Conservation (phyloP, 2,329 filamentous ascomycete genomes). For the Fusarium redolens region DNA sequence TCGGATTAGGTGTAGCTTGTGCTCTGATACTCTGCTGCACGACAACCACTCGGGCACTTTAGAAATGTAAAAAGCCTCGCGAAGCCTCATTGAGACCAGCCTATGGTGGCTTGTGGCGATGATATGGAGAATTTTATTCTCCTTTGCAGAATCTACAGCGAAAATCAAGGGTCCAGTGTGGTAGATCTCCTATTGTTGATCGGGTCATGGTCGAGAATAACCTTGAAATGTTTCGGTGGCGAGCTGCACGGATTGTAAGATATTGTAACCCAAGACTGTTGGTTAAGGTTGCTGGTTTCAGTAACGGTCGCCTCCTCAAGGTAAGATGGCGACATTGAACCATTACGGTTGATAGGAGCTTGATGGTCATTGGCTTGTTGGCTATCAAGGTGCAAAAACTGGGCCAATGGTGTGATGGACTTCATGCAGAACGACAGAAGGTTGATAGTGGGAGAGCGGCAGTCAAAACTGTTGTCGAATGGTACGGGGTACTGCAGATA, state of each 20-base stretch:
- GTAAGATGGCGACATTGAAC: constrained; percentile 25
- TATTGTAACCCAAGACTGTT: constrained; percentile 13
- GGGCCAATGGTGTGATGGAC: constrained; percentile 36
- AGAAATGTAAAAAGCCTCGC: background rate
- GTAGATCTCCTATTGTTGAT: constrained; percentile 33
- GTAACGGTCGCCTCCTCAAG: constrained; percentile 40
- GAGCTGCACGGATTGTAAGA: constrained; percentile 16
- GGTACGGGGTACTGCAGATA: constrained; percentile 23
- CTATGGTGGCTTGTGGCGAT: constrained; percentile 24
- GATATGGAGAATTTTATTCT: constrained; percentile 13
- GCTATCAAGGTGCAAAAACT: constrained; percentile 30
- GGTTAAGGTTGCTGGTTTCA: constrained; percentile 12
- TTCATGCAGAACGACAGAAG: constrained; percentile 20
- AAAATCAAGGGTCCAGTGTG: constrained; percentile 28
- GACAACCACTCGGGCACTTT: constrained; percentile 4
- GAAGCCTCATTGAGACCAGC: background rate
- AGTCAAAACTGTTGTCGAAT: constrained; percentile 21
- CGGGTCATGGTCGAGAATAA: constrained; percentile 7
- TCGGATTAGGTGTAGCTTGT: constrained; percentile 1
- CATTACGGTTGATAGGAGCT: constrained; percentile 24
- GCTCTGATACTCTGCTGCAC: background rate
- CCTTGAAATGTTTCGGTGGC: constrained; percentile 26
- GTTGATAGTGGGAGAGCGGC: constrained; percentile 11
- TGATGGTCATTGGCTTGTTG: constrained; percentile 34
- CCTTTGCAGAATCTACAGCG: constrained; percentile 10